Evolutionary conservation across 768 basidiomycete species (phyloP).

Genomic region (Epithele typhae): DNA sequence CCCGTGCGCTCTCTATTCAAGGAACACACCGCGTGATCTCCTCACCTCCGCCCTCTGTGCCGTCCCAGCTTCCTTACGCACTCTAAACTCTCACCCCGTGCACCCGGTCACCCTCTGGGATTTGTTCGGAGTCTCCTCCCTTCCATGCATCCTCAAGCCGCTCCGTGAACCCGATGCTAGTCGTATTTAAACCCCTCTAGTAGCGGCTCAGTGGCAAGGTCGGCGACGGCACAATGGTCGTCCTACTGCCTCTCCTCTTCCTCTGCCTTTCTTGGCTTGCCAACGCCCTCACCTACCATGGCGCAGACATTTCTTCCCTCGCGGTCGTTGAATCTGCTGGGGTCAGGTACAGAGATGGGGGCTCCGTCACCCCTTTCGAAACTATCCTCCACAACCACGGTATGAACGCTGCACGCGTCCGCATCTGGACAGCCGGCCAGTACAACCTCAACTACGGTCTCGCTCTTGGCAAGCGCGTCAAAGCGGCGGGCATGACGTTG

Average conservation of each 20-base stretch:
- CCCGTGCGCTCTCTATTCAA: too few species aligned
- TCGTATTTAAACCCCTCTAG: conserved; percentile 9
- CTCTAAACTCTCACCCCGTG: too few species aligned
- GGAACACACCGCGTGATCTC: too few species aligned
- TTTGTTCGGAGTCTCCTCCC: too few species aligned
- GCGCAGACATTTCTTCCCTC: conserved; percentile 55
- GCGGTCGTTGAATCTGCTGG: conserved; percentile 49
- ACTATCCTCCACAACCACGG: conserved; percentile 51
- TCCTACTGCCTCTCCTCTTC: conserved; percentile 8
- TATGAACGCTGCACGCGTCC: conserved; percentile 52
- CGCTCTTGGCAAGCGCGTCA: conserved; percentile 49
- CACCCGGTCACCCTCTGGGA: too few species aligned
- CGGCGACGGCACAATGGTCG: conserved; percentile 3
- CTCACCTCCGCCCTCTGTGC: too few species aligned
- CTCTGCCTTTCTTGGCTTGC: conserved; percentile 10
- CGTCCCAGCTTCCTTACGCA: too few species aligned
- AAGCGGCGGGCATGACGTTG: conserved; percentile 51
- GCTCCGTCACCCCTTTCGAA: conserved; percentile 37
- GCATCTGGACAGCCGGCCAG: conserved; percentile 60
- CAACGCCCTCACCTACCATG: conserved; percentile 38
- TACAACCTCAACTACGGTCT: conserved; percentile 52
- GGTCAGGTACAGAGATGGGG: conserved; percentile 39
- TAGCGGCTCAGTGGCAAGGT: background rate
- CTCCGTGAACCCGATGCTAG: too few species aligned
- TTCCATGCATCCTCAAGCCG: too few species aligned